These are phyloP conservation scores for Pseudogymnoascus sp. DNA, from an alignment of 2,329 filamentous ascomycete species.

Conservation along the genomic window DNA sequence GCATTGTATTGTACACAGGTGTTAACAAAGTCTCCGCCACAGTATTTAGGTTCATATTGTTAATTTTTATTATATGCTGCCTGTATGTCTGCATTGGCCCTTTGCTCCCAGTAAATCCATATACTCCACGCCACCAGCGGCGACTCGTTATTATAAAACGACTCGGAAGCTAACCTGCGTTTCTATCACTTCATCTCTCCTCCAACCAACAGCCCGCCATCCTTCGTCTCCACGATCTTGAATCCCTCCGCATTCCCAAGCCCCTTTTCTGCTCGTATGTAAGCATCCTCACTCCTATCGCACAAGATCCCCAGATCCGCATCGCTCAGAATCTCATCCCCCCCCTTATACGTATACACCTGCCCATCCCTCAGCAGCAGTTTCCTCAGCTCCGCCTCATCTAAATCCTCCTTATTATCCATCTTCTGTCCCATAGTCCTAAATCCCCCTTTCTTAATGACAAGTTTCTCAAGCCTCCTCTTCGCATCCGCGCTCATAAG, in stretches of 20 bases:
- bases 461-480: constrained; percentile 81
- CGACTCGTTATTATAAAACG: background rate
- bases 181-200: constrained; percentile 16
- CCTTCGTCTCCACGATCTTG: constrained; percentile 73
- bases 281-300: constrained; percentile 58
- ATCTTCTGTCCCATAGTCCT: constrained; percentile 58
- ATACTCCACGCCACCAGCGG: background rate
- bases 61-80: background rate
- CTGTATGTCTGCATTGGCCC: background rate
- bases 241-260: constrained; percentile 65
- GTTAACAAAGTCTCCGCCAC: background rate
- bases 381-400: constrained; percentile 53
- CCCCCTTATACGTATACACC: constrained; percentile 50
- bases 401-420: constrained; percentile 39
- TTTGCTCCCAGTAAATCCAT: background rate
- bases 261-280: constrained; percentile 68
- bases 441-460: constrained; percentile 90
- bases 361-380: constrained; percentile 66
- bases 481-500: constrained; percentile 87
- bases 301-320: constrained; percentile 70
- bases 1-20: too few species aligned
- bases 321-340: constrained; percentile 62
- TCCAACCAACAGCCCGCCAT: constrained; percentile 29
- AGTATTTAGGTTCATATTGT: background rate
- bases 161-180: background rate